These are phyloP conservation scores for Polytrichum commune DNA, from an alignment of 225 moss, liverwort and hornwort species.

Conservation along the genomic window DNA sequence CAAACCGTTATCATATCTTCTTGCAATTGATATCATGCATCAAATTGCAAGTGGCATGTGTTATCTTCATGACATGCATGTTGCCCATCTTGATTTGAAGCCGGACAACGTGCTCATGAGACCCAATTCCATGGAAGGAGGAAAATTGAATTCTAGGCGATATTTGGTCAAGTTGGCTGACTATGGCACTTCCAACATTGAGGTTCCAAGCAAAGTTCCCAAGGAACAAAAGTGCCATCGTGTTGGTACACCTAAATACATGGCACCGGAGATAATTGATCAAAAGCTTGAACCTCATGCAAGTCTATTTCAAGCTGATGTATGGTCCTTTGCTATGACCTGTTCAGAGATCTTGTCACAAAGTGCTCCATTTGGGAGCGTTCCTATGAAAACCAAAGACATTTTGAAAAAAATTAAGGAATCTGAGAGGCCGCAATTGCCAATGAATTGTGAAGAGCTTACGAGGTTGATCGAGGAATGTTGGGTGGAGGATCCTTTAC, in stretches of 20 bases:
- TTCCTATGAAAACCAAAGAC: neutral
- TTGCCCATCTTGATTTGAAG: conserved; percentile 25
- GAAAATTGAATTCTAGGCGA: neutral
- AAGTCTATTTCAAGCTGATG: conserved; percentile 10
- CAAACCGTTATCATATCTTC: conserved; percentile 1
- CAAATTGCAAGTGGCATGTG: conserved; percentile 23
- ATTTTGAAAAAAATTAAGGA: neutral
- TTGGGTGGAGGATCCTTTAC: neutral
- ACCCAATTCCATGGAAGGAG: neutral
- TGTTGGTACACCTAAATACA: conserved; percentile 16
- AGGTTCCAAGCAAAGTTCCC: conserved; percentile 7
- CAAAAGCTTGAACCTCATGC: neutral
- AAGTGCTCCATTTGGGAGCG: neutral
- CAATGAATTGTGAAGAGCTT: conserved; percentile 7
- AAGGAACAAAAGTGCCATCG: neutral
- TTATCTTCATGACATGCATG: conserved; percentile 14
- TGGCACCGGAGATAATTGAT: conserved; percentile 19
- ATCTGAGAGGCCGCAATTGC: conserved; percentile 3
- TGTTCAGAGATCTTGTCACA: conserved; percentile 10
- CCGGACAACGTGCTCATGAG: conserved; percentile 20
- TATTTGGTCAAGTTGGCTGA: conserved; percentile 16
- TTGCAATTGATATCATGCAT: conserved; percentile 19
- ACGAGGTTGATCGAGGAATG: conserved; percentile 2
- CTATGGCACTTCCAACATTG: conserved; percentile 17
- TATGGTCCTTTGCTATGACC: conserved; percentile 18